Conservation (phyloP, 352 stramenopile species). For the Phytophthora agathidicida region DNA sequence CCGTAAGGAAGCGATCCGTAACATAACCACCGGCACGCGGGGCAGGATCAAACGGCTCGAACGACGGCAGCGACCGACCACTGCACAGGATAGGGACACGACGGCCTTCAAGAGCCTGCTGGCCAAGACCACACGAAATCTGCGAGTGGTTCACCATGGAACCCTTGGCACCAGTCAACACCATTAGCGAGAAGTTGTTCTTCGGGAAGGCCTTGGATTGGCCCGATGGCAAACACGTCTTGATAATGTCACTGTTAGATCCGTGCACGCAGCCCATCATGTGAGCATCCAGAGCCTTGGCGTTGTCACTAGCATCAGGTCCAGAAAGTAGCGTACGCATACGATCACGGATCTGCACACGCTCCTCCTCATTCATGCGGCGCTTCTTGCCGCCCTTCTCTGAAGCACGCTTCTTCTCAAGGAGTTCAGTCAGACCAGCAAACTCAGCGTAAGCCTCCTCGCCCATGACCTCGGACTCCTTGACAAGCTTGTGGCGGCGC, state of each 20-base stretch:
- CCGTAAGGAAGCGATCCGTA: constrained; percentile 99
- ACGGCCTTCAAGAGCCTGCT: constrained; percentile 99
- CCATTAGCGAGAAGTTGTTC: constrained; percentile 99
- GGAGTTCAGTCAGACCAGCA: constrained; percentile 72
- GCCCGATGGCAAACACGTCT: constrained; percentile 97
- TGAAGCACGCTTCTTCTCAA: constrained; percentile 62
- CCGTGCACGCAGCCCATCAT: constrained; percentile 92
- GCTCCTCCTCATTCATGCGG: constrained; percentile 86
- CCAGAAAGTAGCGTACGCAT: constrained; percentile 81
- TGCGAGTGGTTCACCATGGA: constrained; percentile 99
- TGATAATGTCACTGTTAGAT: constrained; percentile 98
- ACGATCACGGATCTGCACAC: constrained; percentile 67
- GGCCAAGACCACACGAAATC: constrained; percentile 98
- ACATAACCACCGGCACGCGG: constrained; percentile 99
- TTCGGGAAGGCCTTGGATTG: constrained; percentile 97
- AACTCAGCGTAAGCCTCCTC: constrained; percentile 90
- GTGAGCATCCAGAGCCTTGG: constrained; percentile 84
- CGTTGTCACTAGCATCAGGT: constrained; percentile 73
- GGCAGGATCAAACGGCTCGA: constrained; percentile 97
- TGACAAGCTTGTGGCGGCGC: constrained; percentile 90
- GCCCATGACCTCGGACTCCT: constrained; percentile 76
- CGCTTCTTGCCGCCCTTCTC: constrained; percentile 69
- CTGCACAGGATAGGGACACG: constrained; percentile 98
- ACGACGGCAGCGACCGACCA: constrained; percentile 98
- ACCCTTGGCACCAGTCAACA: constrained; percentile 99